Evolutionary conservation across 768 basidiomycete genomes (phyloP).

Genomic region (Clitopilus passeckerianus): DNA sequence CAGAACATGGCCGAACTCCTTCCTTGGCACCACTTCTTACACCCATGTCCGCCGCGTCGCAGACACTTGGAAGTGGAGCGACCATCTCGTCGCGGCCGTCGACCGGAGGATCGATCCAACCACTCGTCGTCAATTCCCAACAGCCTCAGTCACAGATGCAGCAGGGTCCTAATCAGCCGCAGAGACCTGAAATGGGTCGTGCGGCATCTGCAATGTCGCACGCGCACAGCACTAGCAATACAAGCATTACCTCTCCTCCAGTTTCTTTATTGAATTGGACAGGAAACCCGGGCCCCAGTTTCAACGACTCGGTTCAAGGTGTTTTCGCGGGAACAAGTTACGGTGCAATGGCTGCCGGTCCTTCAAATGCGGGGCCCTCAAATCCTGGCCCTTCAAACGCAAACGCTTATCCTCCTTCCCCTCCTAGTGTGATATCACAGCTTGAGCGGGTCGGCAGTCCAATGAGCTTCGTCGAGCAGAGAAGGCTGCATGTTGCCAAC

Average conservation of each 20-base stretch:
- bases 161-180: slow-evolving; percentile 6
- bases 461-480: slow-evolving; percentile 32
- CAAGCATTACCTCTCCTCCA: slow-evolving; percentile 10
- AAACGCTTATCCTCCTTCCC: not conserved
- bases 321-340: slow-evolving; percentile 1
- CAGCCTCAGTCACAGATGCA: slow-evolving; percentile 4
- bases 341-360: slow-evolving; percentile 6
- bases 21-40: slow-evolving; percentile 24
- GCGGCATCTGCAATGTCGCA: slow-evolving; percentile 10
- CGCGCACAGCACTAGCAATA: slow-evolving; percentile 11
- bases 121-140: slow-evolving; percentile 16
- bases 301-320: slow-evolving; percentile 15
- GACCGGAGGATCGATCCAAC: slow-evolving; percentile 34
- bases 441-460: slow-evolving; percentile 33
- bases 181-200: slow-evolving; percentile 6
- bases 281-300: slow-evolving; percentile 9
- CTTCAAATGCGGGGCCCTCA: not conserved
- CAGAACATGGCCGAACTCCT: slow-evolving; percentile 17
- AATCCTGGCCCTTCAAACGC: slow-evolving; percentile 4
- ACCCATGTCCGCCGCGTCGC: slow-evolving; percentile 16
- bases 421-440: not conserved
- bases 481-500: slow-evolving; percentile 33
- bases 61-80: slow-evolving; percentile 16
- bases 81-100: slow-evolving; percentile 37
- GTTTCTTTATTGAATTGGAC: slow-evolving; percentile 11